Base-by-base conservation (phyloP, 1,139 yeast species). In the Yamadazyma friedrichii region DNA sequence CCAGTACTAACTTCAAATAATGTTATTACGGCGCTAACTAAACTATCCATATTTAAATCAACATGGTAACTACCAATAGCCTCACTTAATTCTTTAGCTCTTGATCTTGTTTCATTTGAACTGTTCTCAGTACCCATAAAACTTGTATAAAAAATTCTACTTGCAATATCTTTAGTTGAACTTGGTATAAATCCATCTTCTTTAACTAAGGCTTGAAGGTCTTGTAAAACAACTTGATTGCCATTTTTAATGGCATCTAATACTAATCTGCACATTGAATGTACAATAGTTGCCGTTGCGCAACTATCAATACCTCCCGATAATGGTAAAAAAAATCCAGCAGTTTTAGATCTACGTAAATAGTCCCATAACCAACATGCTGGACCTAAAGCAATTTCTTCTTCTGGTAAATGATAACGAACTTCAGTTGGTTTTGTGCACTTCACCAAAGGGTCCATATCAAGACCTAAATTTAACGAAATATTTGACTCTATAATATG, bases 321-420 rank as follows among this genome's bases (percentile, higher is more conserved):
- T 38, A 93, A 70, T 0, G 99, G 98, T 38, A 93, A 70, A 63
- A 93, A 94, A 59, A 76, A 93, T 0, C 99, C 99, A 0, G 91
- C 89, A 44, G 93, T 85, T 50, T 79, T 79, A 49, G 95, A 88
- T 51, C 98, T 78, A 58, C 99, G 76, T 47, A 93, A 73, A 58
- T 93, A 93, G 61, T 93, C 99, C 99, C 99, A 93, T 49, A 93
- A 64, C 99, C 99, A 93, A 61, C 98, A 93, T 0, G 99, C 98
- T 1, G 98, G 99, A 0, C 98, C 98, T 39, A 87, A 69, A 0
- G 98, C 98, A 48, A 93, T 91, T 62, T 93, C 99, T 61, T 93
- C 97, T 56, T 89, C 95, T 1, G 98, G 96, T 3, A 70, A 58
- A 61, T 87, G 95, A 55, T 85, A 85, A 36, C 70, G 71, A 32